phyloP scores from a whole-genome alignment of 139 green algal genomes.

The Coccomyxa sp. region DNA sequence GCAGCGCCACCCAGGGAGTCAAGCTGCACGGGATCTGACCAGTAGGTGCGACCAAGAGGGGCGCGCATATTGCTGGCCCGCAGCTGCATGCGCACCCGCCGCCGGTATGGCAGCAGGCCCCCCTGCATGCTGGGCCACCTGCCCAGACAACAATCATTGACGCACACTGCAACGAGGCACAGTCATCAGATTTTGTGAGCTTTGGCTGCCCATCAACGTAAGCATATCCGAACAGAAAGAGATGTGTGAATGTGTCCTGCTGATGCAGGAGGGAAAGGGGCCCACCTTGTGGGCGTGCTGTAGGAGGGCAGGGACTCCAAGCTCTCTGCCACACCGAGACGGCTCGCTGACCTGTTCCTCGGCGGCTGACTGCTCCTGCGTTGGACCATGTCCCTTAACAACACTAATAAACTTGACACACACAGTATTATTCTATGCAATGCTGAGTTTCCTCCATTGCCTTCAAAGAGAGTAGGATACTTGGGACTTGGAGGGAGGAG shows the following conservation, averaged over 20 bases:
- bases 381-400: too few species aligned
- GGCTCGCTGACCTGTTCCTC: slow-evolving; percentile 5
- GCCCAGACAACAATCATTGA: neutral
- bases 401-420: too few species aligned
- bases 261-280: too few species aligned
- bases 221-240: too few species aligned
- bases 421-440: too few species aligned
- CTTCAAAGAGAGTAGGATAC: too few species aligned
- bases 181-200: too few species aligned
- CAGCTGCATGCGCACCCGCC: slow-evolving; percentile 32
- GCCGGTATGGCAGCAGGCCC: slow-evolving; percentile 1
- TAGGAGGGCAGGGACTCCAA: slow-evolving; percentile 32
- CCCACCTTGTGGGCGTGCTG: slow-evolving; percentile 22
- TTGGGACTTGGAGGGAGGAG: too few species aligned
- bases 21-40: slow-evolving; percentile 33
- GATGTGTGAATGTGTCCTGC: too few species aligned
- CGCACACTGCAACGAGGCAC: neutral
- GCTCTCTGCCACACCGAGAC: slow-evolving; percentile 28
- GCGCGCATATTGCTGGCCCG: slow-evolving; percentile 28
- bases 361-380: neutral
- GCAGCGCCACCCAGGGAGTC: slow-evolving; percentile 37
- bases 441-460: too few species aligned
- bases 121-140: slow-evolving; percentile 44
- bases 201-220: too few species aligned
- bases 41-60: slow-evolving; percentile 30